Base-by-base conservation (phyloP, 1,284 basidiomycete species). In the Fistulinella cinereoalba region DNA sequence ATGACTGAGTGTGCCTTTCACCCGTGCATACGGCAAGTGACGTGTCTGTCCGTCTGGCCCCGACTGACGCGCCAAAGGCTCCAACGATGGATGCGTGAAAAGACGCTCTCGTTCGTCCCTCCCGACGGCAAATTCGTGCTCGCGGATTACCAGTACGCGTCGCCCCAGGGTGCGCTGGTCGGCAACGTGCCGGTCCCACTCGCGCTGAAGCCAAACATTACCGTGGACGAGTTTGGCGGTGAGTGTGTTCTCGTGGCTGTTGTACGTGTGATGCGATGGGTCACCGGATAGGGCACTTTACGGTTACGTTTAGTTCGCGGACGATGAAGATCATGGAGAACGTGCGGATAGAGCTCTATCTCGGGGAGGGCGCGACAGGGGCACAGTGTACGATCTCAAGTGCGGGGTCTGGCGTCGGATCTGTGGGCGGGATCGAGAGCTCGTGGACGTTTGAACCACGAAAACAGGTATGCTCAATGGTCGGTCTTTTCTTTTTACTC, bases 41-140 rank as follows among this genome's bases (percentile, higher is more conserved):
- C 15, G 27, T 46, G 43, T 46, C 37, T 24, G 39, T 22, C 5
- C 31, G 21, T 43, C 24, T 10, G 23, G 13, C 41, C 9, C 42
- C 49, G 46, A 65, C 43, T 19, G 6, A 39, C 34, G 1, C 16
- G 7, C 12, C 1, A 27, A 54, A 92, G 92, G 28, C 73, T 93
- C 42, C 81, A 82, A 56, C 83, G 85, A 44, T 97, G 92, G 88
- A 73, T 80, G 37, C 81, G 85, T 41, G 87, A 92, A 60, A 84
- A 82, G 54, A 72, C 79, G 0, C 73, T 98, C 43, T 95, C 92
- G 1, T 98, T 98, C 64, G 84, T 98, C 36, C 95, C 95, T 3
- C 95, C 95, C 2, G 95, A 98, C 60, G 95, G 95, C 10, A 81
- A 81, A 52, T 98, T 97, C 69, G 80, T 81, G 32, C 74, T 97